Evolutionary conservation across 2,329 filamentous ascomycete genomes (phyloP), one percentile per base, ranked within the genome.

Genomic region (Aspergillus carbonarius): DNA sequence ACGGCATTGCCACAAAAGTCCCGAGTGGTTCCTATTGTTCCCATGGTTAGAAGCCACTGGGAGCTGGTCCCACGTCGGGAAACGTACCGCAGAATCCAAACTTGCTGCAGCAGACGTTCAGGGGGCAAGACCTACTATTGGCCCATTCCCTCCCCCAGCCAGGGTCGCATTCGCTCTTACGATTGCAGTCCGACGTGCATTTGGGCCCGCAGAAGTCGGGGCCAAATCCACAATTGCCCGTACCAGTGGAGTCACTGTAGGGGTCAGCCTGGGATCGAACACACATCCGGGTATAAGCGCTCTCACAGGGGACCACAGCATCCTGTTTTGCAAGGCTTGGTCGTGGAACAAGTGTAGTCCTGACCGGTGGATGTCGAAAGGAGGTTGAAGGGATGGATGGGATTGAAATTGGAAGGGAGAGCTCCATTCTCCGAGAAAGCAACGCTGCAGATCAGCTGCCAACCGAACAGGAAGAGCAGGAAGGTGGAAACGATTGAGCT

Each of bases 111-210:
- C 52, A 54, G 25, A 54, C 52, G 7, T 54, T 54, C 9, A 54
- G 52, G 13, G 39, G 39, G 20, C 39, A 42, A 13, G 39, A 23
- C 9, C 18, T 20, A 4, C 18, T 20, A 18, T 42, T 17, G 13
- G 59, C 40, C 47, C 57, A 68, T 48, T 66, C 48, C 5, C 34
- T 15, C 6, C 63, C 66, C 58, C 63, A 68, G 15, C 64, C 68
- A 1, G 67, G 63, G 47, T 70, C 67, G 37, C 68, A 70, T 49
- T 70, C 62, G 30, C 61, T 54, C 40, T 68, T 70, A 12, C 49
- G 27, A 17, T 68, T 62, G 44, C 67, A 70, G 39, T 48, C 46
- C 0, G 63, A 58, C 25, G 60, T 57, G 54, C 68, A 70, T 17
- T 32, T 15, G 35, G 32, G 3, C 5, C 57, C 59, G 17, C 63